Percentiles rank a stretch among this genome's conserved stretches.
Conservation (phyloP, 2,329 filamentous ascomycete species). For the Ophiocordyceps camponoti-leonardi region DNA sequence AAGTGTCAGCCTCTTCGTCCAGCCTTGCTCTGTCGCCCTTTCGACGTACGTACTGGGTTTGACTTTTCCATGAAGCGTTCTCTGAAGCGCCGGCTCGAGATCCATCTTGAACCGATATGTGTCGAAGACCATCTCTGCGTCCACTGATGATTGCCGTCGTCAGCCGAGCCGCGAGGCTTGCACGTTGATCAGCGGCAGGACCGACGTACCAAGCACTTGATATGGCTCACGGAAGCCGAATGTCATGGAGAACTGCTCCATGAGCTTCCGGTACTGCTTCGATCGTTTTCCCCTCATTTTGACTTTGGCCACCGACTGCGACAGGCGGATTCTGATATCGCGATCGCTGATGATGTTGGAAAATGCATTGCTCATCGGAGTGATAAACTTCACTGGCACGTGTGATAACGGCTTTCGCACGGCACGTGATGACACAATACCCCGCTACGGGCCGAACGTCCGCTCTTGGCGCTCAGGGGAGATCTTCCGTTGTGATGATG, state of each 20-base stretch:
- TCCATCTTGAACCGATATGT: slow-evolving; percentile 80
- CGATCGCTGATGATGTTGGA: slow-evolving; percentile 2
- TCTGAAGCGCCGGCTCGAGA: slow-evolving; percentile 55
- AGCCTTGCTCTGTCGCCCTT: neutral
- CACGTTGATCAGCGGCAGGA: neutral
- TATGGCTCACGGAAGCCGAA: slow-evolving; percentile 91
- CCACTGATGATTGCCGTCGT: slow-evolving; percentile 31
- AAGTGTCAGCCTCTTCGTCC: slow-evolving; percentile 7
- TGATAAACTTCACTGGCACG: slow-evolving; percentile 8
- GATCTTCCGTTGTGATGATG: no score
- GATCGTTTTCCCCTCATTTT: slow-evolving; percentile 33
- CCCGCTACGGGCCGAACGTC: no score
- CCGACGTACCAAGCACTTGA: slow-evolving; percentile 54
- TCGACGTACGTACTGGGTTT: slow-evolving; percentile 58
- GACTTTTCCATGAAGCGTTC: slow-evolving; percentile 72
- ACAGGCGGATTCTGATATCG: neutral
- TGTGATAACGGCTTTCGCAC: slow-evolving; percentile 14
- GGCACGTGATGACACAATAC: no score
- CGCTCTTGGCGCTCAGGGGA: no score
- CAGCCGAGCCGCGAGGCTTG: neutral
- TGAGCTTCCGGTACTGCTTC: slow-evolving; percentile 58
- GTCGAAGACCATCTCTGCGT: slow-evolving; percentile 71
- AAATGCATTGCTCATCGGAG: slow-evolving; percentile 23
- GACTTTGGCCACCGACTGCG: neutral
- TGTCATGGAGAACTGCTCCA: slow-evolving; percentile 75